Evolutionary conservation across 495 filamentous ascomycete genomes (phyloP).

Genomic region (Penicillium salamii): DNA sequence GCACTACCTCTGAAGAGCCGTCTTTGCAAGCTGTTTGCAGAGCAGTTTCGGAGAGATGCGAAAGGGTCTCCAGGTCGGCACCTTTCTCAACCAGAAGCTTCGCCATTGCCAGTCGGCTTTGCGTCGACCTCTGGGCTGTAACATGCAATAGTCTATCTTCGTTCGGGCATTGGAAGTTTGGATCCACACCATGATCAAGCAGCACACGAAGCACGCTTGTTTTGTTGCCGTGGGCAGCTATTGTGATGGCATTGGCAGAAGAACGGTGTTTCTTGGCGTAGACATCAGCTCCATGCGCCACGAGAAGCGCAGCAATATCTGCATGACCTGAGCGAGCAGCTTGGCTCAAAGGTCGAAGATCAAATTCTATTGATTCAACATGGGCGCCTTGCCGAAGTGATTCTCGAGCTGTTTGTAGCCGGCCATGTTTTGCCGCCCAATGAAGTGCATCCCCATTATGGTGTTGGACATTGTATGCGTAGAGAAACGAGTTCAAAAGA

Average conservation of each 20-base stretch:
- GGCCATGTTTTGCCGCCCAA: not conserved
- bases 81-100: not conserved
- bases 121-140: not conserved
- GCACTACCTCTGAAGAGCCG: not conserved
- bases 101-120: not conserved
- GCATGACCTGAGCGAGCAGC: not conserved
- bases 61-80: not conserved
- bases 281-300: not conserved
- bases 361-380: too few species aligned
- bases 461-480: not conserved
- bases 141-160: not conserved
- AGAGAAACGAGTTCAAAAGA: conserved; percentile 1
- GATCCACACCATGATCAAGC: not conserved
- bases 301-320: not conserved
- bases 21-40: not conserved
- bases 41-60: not conserved
- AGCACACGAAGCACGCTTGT: not conserved
- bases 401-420: not conserved
- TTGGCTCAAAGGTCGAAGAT: not conserved
- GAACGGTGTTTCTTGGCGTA: not conserved
- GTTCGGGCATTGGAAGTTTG: not conserved
- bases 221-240: not conserved
- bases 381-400: not conserved
- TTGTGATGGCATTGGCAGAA: not conserved
- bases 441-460: not conserved